phyloP scores from a whole-genome alignment of 1,139 yeast genomes.

The Pneumocystis jirovecii region DNA sequence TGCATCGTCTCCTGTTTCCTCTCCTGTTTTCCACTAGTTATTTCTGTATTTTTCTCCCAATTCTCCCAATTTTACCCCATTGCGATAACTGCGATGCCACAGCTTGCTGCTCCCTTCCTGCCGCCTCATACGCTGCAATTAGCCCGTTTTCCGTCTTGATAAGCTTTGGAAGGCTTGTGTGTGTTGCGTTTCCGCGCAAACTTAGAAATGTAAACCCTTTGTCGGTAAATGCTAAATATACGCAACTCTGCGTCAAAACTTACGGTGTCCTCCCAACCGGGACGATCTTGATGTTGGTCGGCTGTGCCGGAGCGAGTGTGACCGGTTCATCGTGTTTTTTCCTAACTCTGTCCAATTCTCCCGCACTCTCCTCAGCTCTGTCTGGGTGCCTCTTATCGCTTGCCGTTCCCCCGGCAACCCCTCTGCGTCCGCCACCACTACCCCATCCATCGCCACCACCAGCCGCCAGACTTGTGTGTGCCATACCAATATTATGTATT shows the following conservation, averaged over 20 bases:
- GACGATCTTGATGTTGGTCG: neutral
- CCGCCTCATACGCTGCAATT: conserved; percentile 63
- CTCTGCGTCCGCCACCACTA: too few species aligned
- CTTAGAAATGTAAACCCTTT: conserved; percentile 7
- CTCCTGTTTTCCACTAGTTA: conserved; percentile 43
- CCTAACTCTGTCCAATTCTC: too few species aligned
- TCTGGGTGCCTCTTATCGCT: too few species aligned
- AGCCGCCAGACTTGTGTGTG: too few species aligned
- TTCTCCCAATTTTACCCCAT: neutral
- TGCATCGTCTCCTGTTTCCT: conserved; percentile 59
- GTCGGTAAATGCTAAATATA: conserved; percentile 5
- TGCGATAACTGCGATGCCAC: conserved; percentile 66
- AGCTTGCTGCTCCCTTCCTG: conserved; percentile 63
- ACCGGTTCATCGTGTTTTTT: neutral
- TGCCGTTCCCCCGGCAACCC: too few species aligned
- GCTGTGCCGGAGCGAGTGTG: neutral
- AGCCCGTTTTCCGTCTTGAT: conserved; percentile 73
- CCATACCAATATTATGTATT: too few species aligned
- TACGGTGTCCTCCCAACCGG: neutral
- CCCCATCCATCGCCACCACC: too few species aligned
- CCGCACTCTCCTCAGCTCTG: too few species aligned
- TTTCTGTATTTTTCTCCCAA: neutral
- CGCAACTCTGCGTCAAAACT: neutral
- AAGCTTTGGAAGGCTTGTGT: conserved; percentile 40
- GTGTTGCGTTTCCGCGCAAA: neutral